Evolutionary conservation across 805 yeast species (phyloP).

Genomic region (Wickerhamomyces rabaulensis): DNA sequence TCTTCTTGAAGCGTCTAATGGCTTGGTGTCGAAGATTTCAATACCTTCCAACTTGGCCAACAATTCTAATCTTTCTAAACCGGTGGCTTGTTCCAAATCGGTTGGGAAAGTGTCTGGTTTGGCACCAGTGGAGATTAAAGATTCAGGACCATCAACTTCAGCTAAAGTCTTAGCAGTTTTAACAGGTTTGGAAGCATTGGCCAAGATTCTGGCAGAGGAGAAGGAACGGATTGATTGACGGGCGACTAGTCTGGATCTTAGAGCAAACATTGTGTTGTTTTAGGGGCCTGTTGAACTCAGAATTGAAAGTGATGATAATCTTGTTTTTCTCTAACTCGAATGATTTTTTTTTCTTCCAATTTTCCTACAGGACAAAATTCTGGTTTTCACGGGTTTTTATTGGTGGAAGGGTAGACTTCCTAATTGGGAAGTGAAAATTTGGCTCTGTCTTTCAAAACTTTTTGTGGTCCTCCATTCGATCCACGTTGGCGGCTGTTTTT

Average conservation of each 20-base stretch:
- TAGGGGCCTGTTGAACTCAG: not conserved
- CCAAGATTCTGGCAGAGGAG: conserved; percentile 25
- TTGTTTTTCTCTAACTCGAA: conserved; percentile 13
- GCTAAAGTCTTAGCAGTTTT: conserved; percentile 64
- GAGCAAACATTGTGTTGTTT: conserved; percentile 26
- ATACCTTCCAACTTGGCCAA: conserved; percentile 94
- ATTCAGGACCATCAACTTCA: conserved; percentile 73
- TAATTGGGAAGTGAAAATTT: conserved; percentile 2
- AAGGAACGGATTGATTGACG: conserved; percentile 30
- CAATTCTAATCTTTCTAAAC: conserved; percentile 94
- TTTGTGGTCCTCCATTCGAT: conserved; percentile 6
- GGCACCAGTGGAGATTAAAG: conserved; percentile 91
- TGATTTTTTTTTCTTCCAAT: conserved; percentile 15
- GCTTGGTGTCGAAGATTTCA: conserved; percentile 85
- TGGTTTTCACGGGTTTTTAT: conserved; percentile 16
- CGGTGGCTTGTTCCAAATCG: conserved; percentile 95
- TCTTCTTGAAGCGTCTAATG: conserved; percentile 79
- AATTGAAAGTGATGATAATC: not conserved
- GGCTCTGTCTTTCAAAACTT: not conserved
- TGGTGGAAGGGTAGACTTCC: conserved; percentile 19
- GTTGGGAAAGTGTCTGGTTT: conserved; percentile 81
- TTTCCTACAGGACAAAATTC: not conserved
- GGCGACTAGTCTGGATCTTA: conserved; percentile 29
- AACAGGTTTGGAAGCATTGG: conserved; percentile 21
- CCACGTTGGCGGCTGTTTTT: not conserved